Base-by-base conservation (phyloP, 2,329 filamentous ascomycete species). In the Ilyonectria sp. region DNA sequence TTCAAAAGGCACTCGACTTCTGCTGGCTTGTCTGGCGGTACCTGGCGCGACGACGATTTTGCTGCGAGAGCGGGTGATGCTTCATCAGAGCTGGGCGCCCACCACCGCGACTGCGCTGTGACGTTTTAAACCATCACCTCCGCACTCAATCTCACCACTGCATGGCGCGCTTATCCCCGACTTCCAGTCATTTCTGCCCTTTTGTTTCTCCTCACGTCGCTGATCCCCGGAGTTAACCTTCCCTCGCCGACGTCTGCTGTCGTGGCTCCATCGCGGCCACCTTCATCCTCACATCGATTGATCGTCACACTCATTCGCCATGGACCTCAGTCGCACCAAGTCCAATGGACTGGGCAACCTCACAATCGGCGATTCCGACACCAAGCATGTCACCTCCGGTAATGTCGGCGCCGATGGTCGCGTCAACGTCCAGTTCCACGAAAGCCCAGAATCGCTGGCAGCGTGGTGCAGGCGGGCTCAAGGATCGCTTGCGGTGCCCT, bases 361-460 rank as follows among this genome's bases (percentile, higher is more conserved):
- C 37, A 65, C 69, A 17, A 66, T 78, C 31, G 69, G 75, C 26
- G 69, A 75, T 55, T 65, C 54, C 21, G 63, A 70, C 8, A 63
- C 64, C 29, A 62, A 72, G 13, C 67, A 69, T 29, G 65, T 70
- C 23, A 72, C 73, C 2, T 71, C 77, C 11, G 75, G 75, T 52
- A 73, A 72, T 49, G 76, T 78, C 57, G 72, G 71, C 26, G 69
- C 59, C 7, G 78, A 79, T 55, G 78, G 78, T 29, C 78, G 78
- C 61, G 77, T 79, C 65, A 68, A 75, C 15, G 69, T 79, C 19
- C 73, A 77, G 17, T 78, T 79, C 43, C 77, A 79, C 61, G 65
- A 72, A 17, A 78, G 75, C 29, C 69, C 77, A 4, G 46, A 76
- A 33, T 70, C 71, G 15, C 53, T 79, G 8, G 71, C 71, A 5